Base-by-base conservation (phyloP, 2,329 filamentous ascomycete species). In the Botrytis sinoallii region DNA sequence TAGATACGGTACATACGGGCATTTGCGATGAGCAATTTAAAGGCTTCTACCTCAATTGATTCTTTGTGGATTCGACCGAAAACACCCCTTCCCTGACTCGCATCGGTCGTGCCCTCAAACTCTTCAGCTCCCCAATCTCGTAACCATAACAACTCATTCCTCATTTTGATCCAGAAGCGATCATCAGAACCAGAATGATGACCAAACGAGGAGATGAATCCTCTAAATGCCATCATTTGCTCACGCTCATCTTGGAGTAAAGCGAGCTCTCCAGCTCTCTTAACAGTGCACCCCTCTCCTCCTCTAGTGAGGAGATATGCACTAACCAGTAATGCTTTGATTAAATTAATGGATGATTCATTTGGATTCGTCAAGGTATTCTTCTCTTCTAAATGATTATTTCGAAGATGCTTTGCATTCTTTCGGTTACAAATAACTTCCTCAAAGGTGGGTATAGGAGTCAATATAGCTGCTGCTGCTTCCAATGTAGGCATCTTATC, bases 101-200 rank as follows among this genome's bases (percentile, higher is more conserved):
- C 74, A 38, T 78, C 78, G 10, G 80, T 77, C 48, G 82, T 82
- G 67, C 83, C 82, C 29, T 76, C 74, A 67, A 77, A 79, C 71
- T 87, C 83, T 74, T 87, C 85, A 38, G 86, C 85, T 48, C 90
- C 90, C 92, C 92, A 95, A 78, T 88, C 87, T 79, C 90, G 89
- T 44, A 95, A 84, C 93, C 93, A 95, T 6, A 94, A 80, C 14
- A 95, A 82, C 77, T 91, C 89, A 60, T 87, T 87, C 73, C 92
- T 86, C 20, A 88, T 86, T 71, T 84, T 85, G 40, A 85, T 83
- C 91, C 91, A 93, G 75, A 88, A 89, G 48, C 85, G 85, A 74
- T 93, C 90, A 71, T 93, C 89, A 52, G 85, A 86, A 75, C 87
- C 89, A 2, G 87, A 76, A 0, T 75, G 77, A 73, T 79, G 77